Percentiles rank a stretch among this genome's conserved stretches.
These are phyloP conservation scores for Chlorella variabilis DNA, from an alignment of 163 green algal species.

Conservation along the genomic window DNA sequence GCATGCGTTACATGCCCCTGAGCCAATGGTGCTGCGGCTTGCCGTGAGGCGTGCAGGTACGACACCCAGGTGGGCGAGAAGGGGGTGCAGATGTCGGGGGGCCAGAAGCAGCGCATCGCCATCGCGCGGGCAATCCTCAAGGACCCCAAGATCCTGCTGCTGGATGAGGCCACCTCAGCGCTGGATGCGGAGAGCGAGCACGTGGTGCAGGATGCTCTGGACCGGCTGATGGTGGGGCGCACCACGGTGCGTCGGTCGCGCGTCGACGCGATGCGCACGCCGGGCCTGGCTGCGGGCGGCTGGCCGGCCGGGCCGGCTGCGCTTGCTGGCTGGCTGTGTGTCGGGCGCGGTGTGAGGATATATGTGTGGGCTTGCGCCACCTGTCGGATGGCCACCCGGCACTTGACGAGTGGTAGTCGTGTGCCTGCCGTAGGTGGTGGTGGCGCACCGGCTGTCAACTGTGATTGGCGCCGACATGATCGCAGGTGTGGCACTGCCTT, in stretches of 20 bases:
- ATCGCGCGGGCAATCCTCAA: constrained; percentile 87
- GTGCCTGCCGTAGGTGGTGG: too few relatives aligned
- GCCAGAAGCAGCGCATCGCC: constrained; percentile 87
- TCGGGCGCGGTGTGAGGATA: too few relatives aligned
- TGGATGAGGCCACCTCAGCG: constrained; percentile 83
- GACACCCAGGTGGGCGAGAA: constrained; percentile 85
- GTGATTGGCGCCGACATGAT: constrained; percentile 78
- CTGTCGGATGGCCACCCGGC: too few relatives aligned
- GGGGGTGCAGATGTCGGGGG: constrained; percentile 88
- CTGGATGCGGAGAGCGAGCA: constrained; percentile 71
- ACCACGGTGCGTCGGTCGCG: too few relatives aligned
- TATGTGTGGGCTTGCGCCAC: too few relatives aligned
- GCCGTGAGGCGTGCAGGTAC: constrained; percentile 76
- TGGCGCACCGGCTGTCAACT: constrained; percentile 85
- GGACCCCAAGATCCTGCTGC: constrained; percentile 78
- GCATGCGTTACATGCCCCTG: background rate
- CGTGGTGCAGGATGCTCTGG: constrained; percentile 54
- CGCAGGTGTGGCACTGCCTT: constrained; percentile 56
- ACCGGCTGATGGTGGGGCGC: constrained; percentile 70
- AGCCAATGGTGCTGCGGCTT: background rate
- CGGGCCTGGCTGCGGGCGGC: too few relatives aligned
- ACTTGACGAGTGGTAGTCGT: too few relatives aligned
- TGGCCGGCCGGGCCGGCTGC: too few relatives aligned
- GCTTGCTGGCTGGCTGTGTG: too few relatives aligned
- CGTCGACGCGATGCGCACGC: too few relatives aligned